A percentile compares a stretch with the other conserved stretches of the same genome.
Evolutionary conservation across 1,284 basidiomycete species (phyloP).

Genomic region (Cryptococcus neoformans): DNA sequence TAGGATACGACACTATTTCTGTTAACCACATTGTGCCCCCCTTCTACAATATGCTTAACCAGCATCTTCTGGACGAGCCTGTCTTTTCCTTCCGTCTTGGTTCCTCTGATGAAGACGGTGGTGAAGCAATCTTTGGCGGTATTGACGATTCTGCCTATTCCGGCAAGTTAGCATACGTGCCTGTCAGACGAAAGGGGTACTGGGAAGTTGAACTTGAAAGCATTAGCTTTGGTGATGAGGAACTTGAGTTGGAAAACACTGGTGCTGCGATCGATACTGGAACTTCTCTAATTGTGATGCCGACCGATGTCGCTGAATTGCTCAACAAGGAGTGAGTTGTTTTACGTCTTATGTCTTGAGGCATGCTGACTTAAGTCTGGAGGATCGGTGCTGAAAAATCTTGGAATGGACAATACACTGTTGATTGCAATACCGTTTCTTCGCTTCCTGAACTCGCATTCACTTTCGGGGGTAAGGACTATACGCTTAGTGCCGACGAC

Average conservation of each 20-base stretch:
- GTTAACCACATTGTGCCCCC: slow-evolving; percentile 94
- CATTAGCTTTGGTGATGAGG: slow-evolving; percentile 78
- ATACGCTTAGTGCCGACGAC: slow-evolving; percentile 76
- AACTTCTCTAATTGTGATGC: slow-evolving; percentile 58
- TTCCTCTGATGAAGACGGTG: slow-evolving; percentile 79
- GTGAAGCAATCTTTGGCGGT: slow-evolving; percentile 92
- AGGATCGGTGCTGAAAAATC: slow-evolving; percentile 83
- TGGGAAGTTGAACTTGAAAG: slow-evolving; percentile 96
- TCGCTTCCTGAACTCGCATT: slow-evolving; percentile 83
- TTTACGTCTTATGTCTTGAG: neutral
- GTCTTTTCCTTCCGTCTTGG: slow-evolving; percentile 97
- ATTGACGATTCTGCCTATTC: slow-evolving; percentile 75
- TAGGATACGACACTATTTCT: slow-evolving; percentile 89
- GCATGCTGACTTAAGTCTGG: slow-evolving; percentile 15
- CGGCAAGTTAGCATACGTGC: slow-evolving; percentile 83
- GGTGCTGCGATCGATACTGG: slow-evolving; percentile 97
- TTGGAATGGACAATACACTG: slow-evolving; percentile 91
- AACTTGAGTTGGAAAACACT: slow-evolving; percentile 80
- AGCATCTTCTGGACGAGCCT: slow-evolving; percentile 76
- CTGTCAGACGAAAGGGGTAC: slow-evolving; percentile 93
- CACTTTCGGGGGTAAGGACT: slow-evolving; percentile 75
- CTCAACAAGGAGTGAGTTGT: slow-evolving; percentile 75
- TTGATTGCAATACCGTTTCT: slow-evolving; percentile 84
- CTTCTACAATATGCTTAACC: slow-evolving; percentile 90
- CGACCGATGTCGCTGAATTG: slow-evolving; percentile 95